A percentile compares a stretch with the other conserved stretches of the same genome.
These are phyloP conservation scores for Geranium brycei DNA, from an alignment of 345 rosid genomes.

Conservation along the genomic window DNA sequence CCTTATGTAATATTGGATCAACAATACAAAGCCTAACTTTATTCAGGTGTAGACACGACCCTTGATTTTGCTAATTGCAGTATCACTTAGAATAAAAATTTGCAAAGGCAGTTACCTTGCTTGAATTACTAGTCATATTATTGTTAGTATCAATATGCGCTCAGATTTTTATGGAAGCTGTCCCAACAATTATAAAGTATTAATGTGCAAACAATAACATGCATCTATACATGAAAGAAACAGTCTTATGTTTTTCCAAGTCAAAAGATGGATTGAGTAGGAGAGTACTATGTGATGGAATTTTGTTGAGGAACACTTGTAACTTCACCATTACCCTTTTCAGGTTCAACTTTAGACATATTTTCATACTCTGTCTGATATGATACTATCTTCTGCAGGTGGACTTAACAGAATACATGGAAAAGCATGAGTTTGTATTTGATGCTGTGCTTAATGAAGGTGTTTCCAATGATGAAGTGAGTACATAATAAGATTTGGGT, in stretches of 20 bases:
- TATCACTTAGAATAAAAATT: not conserved
- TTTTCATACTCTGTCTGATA: too few species aligned
- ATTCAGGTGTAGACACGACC: not conserved
- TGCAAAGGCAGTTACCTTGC: not conserved
- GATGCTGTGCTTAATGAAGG: constrained; percentile 42
- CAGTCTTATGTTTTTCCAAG: too few species aligned
- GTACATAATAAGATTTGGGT: constrained; percentile 6
- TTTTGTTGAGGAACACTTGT: not conserved
- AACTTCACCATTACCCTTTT: too few species aligned
- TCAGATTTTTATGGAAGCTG: too few species aligned
- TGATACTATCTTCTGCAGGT: constrained; percentile 23
- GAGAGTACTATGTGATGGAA: not conserved
- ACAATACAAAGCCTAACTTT: too few species aligned
- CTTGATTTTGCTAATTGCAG: too few species aligned
- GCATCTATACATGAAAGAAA: too few species aligned
- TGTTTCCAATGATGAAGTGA: constrained; percentile 43
- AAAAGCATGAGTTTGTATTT: constrained; percentile 49
- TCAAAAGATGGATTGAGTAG: not conserved
- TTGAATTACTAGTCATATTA: not conserved
- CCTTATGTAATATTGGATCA: too few species aligned
- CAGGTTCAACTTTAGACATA: too few species aligned
- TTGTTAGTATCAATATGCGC: too few species aligned
- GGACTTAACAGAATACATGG: constrained; percentile 47
- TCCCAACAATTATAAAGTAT: too few species aligned
- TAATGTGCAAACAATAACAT: too few species aligned